Conservation (phyloP, 768 basidiomycete species). For the Collybia nuda region DNA sequence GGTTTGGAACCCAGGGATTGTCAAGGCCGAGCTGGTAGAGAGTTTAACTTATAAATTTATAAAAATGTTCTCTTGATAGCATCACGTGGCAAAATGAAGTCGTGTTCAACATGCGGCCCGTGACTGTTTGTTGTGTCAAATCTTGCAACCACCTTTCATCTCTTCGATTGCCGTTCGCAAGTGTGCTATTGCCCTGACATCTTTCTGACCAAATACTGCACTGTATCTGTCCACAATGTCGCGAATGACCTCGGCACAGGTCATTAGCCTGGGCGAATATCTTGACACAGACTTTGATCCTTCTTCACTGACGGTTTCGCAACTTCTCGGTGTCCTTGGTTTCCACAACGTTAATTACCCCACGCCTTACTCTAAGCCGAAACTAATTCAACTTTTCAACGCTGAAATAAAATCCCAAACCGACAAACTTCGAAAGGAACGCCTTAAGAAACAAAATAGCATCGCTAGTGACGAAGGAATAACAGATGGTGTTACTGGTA, state of each 20-base stretch:
- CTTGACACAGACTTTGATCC: constrained; percentile 80
- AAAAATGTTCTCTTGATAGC: neutral
- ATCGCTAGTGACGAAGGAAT: constrained; percentile 82
- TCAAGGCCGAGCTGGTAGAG: constrained; percentile 26
- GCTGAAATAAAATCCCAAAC: constrained; percentile 68
- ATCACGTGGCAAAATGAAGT: constrained; percentile 5
- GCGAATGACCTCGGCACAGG: constrained; percentile 73
- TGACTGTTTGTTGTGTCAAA: neutral
- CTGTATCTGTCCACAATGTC: constrained; percentile 49
- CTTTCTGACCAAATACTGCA: neutral
- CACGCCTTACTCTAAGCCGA: constrained; percentile 73
- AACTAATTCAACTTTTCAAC: constrained; percentile 75
- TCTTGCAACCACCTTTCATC: neutral
- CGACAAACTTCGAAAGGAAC: constrained; percentile 59
- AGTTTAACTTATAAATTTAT: neutral
- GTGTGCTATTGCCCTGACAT: neutral
- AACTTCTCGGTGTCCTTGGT: constrained; percentile 74
- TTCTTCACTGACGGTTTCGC: constrained; percentile 70
- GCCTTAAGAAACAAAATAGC: constrained; percentile 65
- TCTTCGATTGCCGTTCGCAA: neutral
- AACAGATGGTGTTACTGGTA: constrained; percentile 79
- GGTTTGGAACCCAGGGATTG: constrained; percentile 41
- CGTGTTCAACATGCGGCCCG: constrained; percentile 9
- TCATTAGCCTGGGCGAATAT: constrained; percentile 75
- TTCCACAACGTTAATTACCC: constrained; percentile 78